Percentiles rank a stretch among this genome's conserved stretches.
Evolutionary conservation across 495 filamentous ascomycete species (phyloP).

Genomic region (Penicillium bovifimosum): DNA sequence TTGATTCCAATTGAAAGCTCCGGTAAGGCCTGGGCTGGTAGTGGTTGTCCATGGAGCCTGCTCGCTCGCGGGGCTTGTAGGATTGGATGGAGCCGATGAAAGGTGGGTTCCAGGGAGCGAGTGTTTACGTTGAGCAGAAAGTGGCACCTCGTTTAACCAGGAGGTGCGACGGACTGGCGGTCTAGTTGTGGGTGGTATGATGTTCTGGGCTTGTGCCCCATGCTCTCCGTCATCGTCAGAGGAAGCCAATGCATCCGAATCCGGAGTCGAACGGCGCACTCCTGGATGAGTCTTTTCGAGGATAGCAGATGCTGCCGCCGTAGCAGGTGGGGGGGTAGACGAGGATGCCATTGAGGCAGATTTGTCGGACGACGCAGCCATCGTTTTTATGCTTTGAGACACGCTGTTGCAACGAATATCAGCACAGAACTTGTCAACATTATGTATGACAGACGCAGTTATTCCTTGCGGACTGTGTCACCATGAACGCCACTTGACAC

Average conservation of each 20-base stretch:
- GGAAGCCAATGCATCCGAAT: conserved; percentile 87
- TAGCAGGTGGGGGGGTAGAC: conserved; percentile 24
- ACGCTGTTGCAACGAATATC: neutral
- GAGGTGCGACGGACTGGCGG: conserved; percentile 44
- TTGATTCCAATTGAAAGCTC: conserved; percentile 56
- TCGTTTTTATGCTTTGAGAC: conserved; percentile 17
- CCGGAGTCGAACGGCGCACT: conserved; percentile 75
- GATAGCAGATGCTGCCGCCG: conserved; percentile 52
- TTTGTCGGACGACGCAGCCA: conserved; percentile 32
- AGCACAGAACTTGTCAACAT: neutral
- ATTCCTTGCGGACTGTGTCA: conserved; percentile 3
- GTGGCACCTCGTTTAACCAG: conserved; percentile 50
- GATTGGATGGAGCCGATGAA: conserved; percentile 70
- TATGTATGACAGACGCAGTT: neutral
- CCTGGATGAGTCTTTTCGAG: conserved; percentile 65
- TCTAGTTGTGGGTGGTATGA: conserved; percentile 33
- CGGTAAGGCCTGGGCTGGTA: conserved; percentile 39
- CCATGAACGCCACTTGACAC: conserved; percentile 5
- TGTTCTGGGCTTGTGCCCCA: conserved; percentile 28
- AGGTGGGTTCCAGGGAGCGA: conserved; percentile 54
- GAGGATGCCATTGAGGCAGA: conserved; percentile 5
- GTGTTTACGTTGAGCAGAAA: conserved; percentile 41
- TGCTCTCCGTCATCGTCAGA: conserved; percentile 82
- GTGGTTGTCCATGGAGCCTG: conserved; percentile 59
- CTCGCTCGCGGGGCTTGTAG: conserved; percentile 66